Percentiles rank a stretch among this genome's conserved stretches.
phyloP scores from a whole-genome alignment of 148 eudicot species.

The Vaccinium myrtillus region DNA sequence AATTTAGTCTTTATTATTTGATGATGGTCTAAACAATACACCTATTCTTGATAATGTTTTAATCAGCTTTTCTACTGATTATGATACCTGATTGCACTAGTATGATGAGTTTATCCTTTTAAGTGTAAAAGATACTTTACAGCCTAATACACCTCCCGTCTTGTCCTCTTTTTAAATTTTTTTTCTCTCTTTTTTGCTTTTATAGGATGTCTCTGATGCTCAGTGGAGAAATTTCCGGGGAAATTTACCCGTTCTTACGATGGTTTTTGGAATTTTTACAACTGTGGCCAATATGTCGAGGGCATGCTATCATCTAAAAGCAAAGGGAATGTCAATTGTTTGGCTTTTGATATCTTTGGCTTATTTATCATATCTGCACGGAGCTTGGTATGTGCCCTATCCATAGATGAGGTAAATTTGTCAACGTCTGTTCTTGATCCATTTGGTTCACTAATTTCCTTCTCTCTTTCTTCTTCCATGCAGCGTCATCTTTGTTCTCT shows the following conservation, averaged over 20 bases:
- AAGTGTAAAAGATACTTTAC: background rate
- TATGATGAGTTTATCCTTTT: background rate
- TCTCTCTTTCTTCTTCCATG: slow-evolving; percentile 18
- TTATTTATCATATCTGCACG: slow-evolving; percentile 78
- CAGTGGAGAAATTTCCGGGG: slow-evolving; percentile 94
- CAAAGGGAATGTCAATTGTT: slow-evolving; percentile 75
- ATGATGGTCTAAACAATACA: background rate
- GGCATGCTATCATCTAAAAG: slow-evolving; percentile 46
- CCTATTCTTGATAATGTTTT: background rate
- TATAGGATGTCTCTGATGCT: slow-evolving; percentile 84
- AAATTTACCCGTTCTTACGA: slow-evolving; percentile 67
- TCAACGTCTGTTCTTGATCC: slow-evolving; percentile 13
- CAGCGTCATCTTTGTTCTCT: slow-evolving; percentile 63
- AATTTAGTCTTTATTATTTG: background rate
- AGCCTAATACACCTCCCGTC: slow-evolving; percentile 1
- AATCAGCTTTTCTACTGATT: background rate
- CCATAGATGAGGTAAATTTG: background rate
- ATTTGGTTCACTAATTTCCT: slow-evolving; percentile 15
- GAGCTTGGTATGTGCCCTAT: slow-evolving; percentile 63
- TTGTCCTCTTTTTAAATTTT: background rate
- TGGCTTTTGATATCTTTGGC: slow-evolving; percentile 72
- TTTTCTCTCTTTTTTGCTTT: background rate
- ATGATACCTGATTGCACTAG: background rate
- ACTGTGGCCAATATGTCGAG: slow-evolving; percentile 53
- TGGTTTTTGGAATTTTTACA: slow-evolving; percentile 71